Evolutionary conservation across 2,329 filamentous ascomycete species (phyloP), one percentile per base, ranked within the genome.

Genomic region (Fusarium equiseti): DNA sequence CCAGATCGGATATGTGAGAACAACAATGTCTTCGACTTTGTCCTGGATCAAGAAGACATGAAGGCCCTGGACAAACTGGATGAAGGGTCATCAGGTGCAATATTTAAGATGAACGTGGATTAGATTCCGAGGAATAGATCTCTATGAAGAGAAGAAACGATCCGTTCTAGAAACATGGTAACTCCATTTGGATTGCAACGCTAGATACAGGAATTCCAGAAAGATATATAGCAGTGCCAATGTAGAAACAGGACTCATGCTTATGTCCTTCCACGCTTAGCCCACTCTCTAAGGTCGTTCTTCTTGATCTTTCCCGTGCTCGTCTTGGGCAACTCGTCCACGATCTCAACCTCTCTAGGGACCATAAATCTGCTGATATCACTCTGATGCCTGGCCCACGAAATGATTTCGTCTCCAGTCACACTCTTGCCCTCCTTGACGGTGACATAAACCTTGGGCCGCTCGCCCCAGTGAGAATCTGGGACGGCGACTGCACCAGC

Each of bases 251-350:
- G 32, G 10, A 38, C 35, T 15, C 24, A 26, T 12, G 24, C 54
- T 51, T 73, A 73, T 46, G 64, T 50, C 24, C 60, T 70, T 7
- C 75, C 74, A 24, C 72, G 71, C 72, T 78, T 79, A 4, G 92
- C 92, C 95, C 95, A 97, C 73, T 93, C 91, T 65, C 96, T 85
- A 59, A 99, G 81, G 9, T 97, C 89, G 76, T 97, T 98, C 89
- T 99, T 99, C 87, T 94, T 91, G 65, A 98, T 87, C 86, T 99
- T 99, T 5, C 96, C 96, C 1, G 96, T 99, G 80, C 92, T 96
- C 29, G 96, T 99, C 87, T 99, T 99, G 12, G 96, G 96, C 71
- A 99, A 84, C 80, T 98, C 95, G 8, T 83, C 73, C n/a, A 99
- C 89, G 45, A 98, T 84, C 79, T 97, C 93, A 1, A 91, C 87